phyloP scores from a whole-genome alignment of 2,329 filamentous ascomycete species.

The Diaporthe sp. region DNA sequence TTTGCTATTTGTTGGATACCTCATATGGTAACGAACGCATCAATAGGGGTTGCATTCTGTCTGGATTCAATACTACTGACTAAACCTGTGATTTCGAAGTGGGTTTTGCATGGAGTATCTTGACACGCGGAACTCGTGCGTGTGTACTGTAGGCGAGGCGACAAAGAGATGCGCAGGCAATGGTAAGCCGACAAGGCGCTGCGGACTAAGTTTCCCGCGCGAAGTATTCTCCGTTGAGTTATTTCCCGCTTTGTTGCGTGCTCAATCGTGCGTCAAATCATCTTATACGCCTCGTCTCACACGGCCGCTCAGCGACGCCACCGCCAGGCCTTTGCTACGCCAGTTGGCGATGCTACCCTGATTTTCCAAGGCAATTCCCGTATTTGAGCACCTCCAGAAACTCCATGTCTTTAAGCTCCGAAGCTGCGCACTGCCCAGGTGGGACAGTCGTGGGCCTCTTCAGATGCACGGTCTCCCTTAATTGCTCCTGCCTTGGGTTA shows the following conservation, averaged over 20 bases:
- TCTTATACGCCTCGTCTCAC: not conserved
- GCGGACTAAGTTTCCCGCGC: not conserved
- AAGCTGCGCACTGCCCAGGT: not conserved
- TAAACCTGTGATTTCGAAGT: not conserved
- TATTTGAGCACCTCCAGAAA: too few species aligned
- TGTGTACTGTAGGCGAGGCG: not conserved
- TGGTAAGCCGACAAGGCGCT: not conserved
- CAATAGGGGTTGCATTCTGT: conserved; percentile 25
- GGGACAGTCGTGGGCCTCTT: not conserved
- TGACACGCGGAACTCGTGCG: not conserved
- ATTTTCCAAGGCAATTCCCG: too few species aligned
- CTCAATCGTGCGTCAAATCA: not conserved
- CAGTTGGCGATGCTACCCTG: not conserved
- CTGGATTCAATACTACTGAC: not conserved
- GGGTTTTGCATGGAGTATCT: not conserved
- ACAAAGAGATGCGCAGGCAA: not conserved
- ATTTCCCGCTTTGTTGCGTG: not conserved
- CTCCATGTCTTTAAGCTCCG: not conserved
- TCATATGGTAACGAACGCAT: conserved; percentile 33
- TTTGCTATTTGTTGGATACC: conserved; percentile 25
- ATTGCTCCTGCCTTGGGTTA: not conserved
- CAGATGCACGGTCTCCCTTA: too few species aligned
- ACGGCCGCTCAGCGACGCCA: not conserved
- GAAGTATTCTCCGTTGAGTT: not conserved
- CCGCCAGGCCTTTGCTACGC: not conserved